A percentile compares a stretch with the other conserved stretches of the same genome.
phyloP scores from a whole-genome alignment of 305 asterid species.

The Plantago rigida region DNA sequence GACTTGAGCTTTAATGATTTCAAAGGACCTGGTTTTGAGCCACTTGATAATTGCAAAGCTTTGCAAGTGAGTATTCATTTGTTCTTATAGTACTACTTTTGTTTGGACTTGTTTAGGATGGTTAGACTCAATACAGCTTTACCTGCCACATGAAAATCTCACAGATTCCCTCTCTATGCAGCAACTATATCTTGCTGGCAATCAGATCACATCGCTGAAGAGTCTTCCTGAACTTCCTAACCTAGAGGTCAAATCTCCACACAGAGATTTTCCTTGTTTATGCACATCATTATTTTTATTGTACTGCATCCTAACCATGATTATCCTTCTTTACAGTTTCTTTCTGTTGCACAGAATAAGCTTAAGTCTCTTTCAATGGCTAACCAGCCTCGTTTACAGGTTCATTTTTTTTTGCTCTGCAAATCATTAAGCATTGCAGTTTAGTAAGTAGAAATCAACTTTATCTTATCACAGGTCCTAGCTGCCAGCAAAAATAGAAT shows the following conservation, averaged over 20 bases:
- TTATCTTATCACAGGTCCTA: constrained; percentile 52
- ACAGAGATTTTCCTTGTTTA: constrained; percentile 13
- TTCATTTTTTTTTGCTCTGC: constrained; percentile 31
- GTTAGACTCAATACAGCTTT: not conserved
- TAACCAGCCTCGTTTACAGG: constrained; percentile 98
- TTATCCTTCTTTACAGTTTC: constrained; percentile 53
- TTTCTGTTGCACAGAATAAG: constrained; percentile 97
- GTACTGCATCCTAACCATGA: constrained; percentile 12
- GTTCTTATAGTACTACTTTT: constrained; percentile 12
- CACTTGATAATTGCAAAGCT: constrained; percentile 85
- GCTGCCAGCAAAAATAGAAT: constrained; percentile 97
- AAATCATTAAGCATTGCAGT: constrained; percentile 22
- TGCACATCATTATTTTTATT: constrained; percentile 21
- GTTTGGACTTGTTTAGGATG: not conserved
- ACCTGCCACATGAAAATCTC: constrained; percentile 11
- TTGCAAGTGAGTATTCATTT: constrained; percentile 56
- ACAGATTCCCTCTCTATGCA: constrained; percentile 32
- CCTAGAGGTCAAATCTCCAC: constrained; percentile 66
- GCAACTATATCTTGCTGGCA: constrained; percentile 99
- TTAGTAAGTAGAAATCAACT: constrained; percentile 12
- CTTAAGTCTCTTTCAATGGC: constrained; percentile 93
- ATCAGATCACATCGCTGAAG: constrained; percentile 79
- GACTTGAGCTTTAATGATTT: constrained; percentile 98
- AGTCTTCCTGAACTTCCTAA: constrained; percentile 99
- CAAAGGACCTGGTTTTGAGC: constrained; percentile 98